Percentiles rank a stretch among this genome's conserved stretches.
phyloP scores from a whole-genome alignment of 2,329 filamentous ascomycete species.

The Clonostachys byssicola region DNA sequence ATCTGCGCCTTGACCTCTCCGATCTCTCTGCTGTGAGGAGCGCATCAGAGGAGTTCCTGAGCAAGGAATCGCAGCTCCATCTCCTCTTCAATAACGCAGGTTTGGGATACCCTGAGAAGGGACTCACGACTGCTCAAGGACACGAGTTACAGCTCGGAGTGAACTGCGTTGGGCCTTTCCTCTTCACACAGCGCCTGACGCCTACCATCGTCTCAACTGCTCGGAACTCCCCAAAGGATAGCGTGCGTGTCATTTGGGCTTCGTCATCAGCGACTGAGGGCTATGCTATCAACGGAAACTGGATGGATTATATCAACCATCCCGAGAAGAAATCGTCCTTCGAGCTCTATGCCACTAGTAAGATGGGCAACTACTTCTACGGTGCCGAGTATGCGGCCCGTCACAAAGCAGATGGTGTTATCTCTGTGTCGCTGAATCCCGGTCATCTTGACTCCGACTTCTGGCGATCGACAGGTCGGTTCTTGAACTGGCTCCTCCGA shows the following conservation, averaged over 20 bases:
- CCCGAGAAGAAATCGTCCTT: constrained; percentile 6
- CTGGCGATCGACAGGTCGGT: not conserved
- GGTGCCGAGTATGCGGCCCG: constrained; percentile 19
- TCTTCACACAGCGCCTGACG: constrained; percentile 1
- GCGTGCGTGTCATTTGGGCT: constrained; percentile 25
- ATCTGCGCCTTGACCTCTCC: not conserved
- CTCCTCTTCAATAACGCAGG: not conserved
- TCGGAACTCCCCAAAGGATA: constrained; percentile 12
- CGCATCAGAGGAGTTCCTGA: not conserved
- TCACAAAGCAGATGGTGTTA: constrained; percentile 16
- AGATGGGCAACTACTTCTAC: constrained; percentile 22
- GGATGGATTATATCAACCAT: constrained; percentile 9
- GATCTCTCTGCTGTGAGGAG: not conserved
- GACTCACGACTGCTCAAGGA: constrained; percentile 8
- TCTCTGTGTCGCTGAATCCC: constrained; percentile 28
- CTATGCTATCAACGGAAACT: not conserved
- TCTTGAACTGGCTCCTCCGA: constrained; percentile 3
- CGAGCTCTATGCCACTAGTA: constrained; percentile 22
- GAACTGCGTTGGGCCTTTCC: constrained; percentile 3
- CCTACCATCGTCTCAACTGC: constrained; percentile 1
- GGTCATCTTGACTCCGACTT: constrained; percentile 32
- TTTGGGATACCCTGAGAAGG: constrained; percentile 14
- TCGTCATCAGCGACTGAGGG: constrained; percentile 12
- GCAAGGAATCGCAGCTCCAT: not conserved
- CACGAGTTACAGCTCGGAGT: constrained; percentile 3